Base-by-base conservation (phyloP, 441 rosid genomes). In the Lepidium campestre region DNA sequence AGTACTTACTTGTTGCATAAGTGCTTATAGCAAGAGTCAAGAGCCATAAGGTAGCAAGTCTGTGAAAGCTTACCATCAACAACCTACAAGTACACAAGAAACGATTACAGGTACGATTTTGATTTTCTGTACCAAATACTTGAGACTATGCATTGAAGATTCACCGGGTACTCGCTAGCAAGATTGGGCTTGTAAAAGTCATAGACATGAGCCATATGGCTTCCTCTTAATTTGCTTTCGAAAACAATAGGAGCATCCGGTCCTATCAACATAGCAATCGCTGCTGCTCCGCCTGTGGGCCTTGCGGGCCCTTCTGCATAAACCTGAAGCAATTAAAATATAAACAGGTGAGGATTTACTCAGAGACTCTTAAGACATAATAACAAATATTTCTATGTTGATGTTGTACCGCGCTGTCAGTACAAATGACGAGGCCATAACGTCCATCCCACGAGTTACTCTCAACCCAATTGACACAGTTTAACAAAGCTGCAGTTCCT, bases 261-360 rank as follows among this genome's bases (percentile, higher is more conserved):
- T 57, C 99, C 99, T 62, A 94, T 75, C 49, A 94, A 75, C 81
- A 91, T 82, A 62, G 92, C 96, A 79, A 94, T 83, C 2, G 99
- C 98, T 49, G 96, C 99, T 6, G 99, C 99, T 78, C 99, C 99
- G 62, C 99, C 99, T 47, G 99, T 94, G n/a, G 99, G 99, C 25
- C 99, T 83, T 2, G 99, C 99, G 3, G 99, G 97, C 70, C 99
- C 99, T 85, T 94, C 99, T 5, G 99, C 99, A 76, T 94, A 94
- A 52, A 94, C 99, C 99, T 94, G 91, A 76, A 62, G 74, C 71
- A 34, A 76, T 64, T 46, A 65, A 59, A 11, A 61, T 17, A 20
- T 25, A 37, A 45, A 49, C 13, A 54, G 4, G 37, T 31, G 4
- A 50, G 20, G 22, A 22, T 20, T 20, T 31, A 32, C 13, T 19